A percentile compares a stretch with the other conserved stretches of the same genome.
These are phyloP conservation scores for Saccharum hybrid DNA, from an alignment of 202 grass and related monocot species.

Conservation along the genomic window DNA sequence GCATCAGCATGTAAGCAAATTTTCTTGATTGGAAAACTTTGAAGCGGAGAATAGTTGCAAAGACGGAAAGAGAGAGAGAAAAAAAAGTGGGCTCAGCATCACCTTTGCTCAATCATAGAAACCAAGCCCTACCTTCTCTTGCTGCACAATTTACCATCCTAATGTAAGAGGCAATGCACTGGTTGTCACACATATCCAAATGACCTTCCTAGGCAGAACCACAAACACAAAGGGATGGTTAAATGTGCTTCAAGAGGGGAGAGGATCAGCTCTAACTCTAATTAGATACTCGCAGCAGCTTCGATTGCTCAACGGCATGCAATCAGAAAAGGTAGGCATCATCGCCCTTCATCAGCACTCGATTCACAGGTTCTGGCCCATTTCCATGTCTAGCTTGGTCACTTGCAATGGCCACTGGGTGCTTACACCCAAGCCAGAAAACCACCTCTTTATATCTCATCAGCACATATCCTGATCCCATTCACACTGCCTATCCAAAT, in stretches of 20 bases:
- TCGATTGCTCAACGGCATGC: slow-evolving; percentile 17
- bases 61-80: too few species aligned
- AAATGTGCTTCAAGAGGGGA: not conserved
- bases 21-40: too few species aligned
- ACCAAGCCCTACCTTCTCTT: slow-evolving; percentile 13
- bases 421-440: not conserved
- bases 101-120: slow-evolving; percentile 1
- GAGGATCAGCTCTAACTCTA: not conserved
- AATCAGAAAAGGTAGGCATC: slow-evolving; percentile 39
- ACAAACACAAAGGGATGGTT: not conserved
- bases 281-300: not conserved
- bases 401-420: not conserved
- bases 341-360: not conserved
- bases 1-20: too few species aligned
- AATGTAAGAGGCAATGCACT: slow-evolving; percentile 15
- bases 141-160: slow-evolving; percentile 16
- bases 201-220: slow-evolving; percentile 43
- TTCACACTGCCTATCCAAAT: not conserved
- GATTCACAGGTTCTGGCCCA: not conserved
- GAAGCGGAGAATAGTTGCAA: too few species aligned
- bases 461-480: not conserved
- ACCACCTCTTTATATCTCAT: not conserved
- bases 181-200: slow-evolving; percentile 35
- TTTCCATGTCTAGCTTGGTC: not conserved
- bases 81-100: too few species aligned